These are phyloP conservation scores for Rhinocladiella similis DNA, from an alignment of 2,329 filamentous ascomycete species.

Conservation along the genomic window DNA sequence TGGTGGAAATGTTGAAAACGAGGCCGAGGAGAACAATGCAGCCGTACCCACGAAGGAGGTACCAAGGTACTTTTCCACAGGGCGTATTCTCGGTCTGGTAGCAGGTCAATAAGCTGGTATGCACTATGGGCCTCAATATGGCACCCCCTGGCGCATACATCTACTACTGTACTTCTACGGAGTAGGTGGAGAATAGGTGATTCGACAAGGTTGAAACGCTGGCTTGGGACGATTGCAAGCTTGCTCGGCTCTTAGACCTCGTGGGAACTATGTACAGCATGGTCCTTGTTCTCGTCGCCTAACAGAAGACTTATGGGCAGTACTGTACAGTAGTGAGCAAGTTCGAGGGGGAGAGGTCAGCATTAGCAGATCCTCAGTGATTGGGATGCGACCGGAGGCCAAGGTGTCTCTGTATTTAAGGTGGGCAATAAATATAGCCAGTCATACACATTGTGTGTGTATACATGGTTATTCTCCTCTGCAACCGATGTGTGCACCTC, in stretches of 20 bases:
- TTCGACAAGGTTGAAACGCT: constrained; percentile 14
- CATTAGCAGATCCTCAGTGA: neutral
- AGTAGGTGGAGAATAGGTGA: neutral
- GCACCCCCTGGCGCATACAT: neutral
- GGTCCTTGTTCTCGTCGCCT: too few species aligned
- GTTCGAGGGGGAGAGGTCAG: neutral
- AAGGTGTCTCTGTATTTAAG: neutral
- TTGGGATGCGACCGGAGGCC: neutral
- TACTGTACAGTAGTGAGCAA: neutral
- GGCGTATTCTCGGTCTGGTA: too few species aligned
- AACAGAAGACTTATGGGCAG: too few species aligned
- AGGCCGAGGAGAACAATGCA: too few species aligned
- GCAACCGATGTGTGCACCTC: too few species aligned
- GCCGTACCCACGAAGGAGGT: too few species aligned
- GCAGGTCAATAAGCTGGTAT: neutral
- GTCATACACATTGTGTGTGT: neutral
- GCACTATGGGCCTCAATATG: neutral
- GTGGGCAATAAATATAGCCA: too few species aligned
- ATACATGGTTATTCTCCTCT: neutral
- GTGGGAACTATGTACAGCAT: constrained; percentile 5
- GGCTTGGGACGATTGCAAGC: constrained; percentile 4
- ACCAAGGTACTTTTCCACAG: too few species aligned
- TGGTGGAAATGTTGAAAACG: too few species aligned
- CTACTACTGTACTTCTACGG: neutral
- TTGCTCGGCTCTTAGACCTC: neutral